A percentile compares a stretch with the other conserved stretches of the same genome.
phyloP scores from a whole-genome alignment of 2,329 filamentous ascomycete genomes.

The Cercospora beticola region DNA sequence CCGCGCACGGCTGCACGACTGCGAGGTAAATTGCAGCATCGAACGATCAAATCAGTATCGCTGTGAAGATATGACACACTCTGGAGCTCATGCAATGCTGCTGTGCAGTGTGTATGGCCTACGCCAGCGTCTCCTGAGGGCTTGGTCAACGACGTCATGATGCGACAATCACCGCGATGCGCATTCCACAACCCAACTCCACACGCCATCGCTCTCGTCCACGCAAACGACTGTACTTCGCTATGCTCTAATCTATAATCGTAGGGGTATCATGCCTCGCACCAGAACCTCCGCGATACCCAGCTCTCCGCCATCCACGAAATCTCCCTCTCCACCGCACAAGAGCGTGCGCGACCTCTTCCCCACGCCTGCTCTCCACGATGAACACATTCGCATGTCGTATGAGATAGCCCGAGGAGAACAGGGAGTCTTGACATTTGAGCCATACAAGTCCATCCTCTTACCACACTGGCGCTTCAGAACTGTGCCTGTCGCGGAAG shows the following conservation, averaged over 20 bases:
- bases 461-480: slow-evolving; percentile 62
- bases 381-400: slow-evolving; percentile 45
- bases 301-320: too few species aligned
- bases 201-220: not conserved
- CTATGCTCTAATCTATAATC: not conserved
- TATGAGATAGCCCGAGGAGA: slow-evolving; percentile 62
- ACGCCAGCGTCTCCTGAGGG: not conserved
- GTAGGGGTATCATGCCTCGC: slow-evolving; percentile 4
- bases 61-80: not conserved
- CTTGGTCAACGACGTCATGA: not conserved
- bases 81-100: not conserved
- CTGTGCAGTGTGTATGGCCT: not conserved
- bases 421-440: slow-evolving; percentile 61
- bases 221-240: not conserved
- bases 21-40: not conserved
- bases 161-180: not conserved
- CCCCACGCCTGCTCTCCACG: slow-evolving; percentile 31
- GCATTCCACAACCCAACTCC: not conserved
- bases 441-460: slow-evolving; percentile 62
- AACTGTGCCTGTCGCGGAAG: slow-evolving; percentile 52
- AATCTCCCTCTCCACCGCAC: too few species aligned
- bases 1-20: not conserved
- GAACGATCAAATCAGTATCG: too few species aligned
- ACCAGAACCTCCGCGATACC: too few species aligned
- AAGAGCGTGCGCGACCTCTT: slow-evolving; percentile 10